phyloP scores from a whole-genome alignment of 805 yeast species.

The Zygosaccharomyces bisporus region DNA sequence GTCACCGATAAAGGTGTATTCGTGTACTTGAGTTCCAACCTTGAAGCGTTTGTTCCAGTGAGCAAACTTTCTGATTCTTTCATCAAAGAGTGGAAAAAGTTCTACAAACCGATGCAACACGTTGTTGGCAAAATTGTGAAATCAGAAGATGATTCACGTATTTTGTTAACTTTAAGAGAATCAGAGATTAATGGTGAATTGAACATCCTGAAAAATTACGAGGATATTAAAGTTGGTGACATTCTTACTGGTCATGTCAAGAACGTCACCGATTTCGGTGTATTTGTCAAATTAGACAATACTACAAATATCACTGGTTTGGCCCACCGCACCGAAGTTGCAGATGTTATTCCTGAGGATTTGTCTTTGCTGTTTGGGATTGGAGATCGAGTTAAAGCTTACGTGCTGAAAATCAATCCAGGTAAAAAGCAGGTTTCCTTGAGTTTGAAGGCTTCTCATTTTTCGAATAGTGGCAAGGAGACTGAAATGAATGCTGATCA shows the following conservation, averaged over 20 bases:
- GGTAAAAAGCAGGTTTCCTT: conserved; percentile 74
- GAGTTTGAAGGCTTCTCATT: conserved; percentile 94
- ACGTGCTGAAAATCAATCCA: conserved; percentile 57
- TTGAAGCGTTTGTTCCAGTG: conserved; percentile 77
- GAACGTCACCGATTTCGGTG: conserved; percentile 83
- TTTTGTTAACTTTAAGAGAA: conserved; percentile 75
- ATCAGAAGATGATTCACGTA: conserved; percentile 57
- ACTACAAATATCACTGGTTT: conserved; percentile 76
- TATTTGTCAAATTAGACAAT: conserved; percentile 75
- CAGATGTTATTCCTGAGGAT: conserved; percentile 61
- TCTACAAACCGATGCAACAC: conserved; percentile 63
- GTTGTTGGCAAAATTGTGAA: conserved; percentile 70
- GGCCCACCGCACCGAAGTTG: conserved; percentile 80
- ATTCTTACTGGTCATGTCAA: conserved; percentile 73
- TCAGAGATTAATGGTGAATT: conserved; percentile 73
- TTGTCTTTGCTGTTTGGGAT: conserved; percentile 66
- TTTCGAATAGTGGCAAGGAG: conserved; percentile 41
- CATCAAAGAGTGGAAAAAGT: conserved; percentile 84
- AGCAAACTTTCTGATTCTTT: conserved; percentile 76
- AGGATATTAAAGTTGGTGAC: conserved; percentile 66
- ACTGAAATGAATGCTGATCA: conserved; percentile 25
- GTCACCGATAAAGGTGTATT: conserved; percentile 74
- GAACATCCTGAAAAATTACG: conserved; percentile 54
- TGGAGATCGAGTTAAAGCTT: conserved; percentile 89
- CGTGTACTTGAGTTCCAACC: conserved; percentile 65